Evolutionary conservation across 257 asterid species (phyloP).

Genomic region (Linaria vulgaris): DNA sequence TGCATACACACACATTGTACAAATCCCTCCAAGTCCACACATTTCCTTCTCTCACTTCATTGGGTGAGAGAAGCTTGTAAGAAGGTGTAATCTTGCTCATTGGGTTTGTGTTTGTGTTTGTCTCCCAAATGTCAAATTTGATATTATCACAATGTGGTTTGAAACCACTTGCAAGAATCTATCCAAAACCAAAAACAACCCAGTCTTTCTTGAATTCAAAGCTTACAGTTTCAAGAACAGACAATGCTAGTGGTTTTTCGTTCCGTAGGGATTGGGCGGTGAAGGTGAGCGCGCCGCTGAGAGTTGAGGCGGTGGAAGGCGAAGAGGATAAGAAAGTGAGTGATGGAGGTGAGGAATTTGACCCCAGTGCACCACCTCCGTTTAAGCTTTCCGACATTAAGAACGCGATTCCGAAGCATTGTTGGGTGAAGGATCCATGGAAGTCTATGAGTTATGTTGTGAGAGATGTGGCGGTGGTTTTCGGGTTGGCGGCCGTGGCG

Average conservation of each 20-base stretch:
- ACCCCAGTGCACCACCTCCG: constrained; percentile 83
- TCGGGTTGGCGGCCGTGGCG: constrained; percentile 84
- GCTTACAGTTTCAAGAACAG: constrained; percentile 35
- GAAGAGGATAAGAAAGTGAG: constrained; percentile 15
- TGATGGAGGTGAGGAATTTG: constrained; percentile 33
- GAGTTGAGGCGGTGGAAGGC: constrained; percentile 46
- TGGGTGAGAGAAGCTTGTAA: background rate
- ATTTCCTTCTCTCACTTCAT: constrained; percentile 21
- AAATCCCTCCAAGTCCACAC: constrained; percentile 31
- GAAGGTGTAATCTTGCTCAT: constrained; percentile 24
- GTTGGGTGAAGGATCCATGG: constrained; percentile 95
- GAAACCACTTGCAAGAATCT: constrained; percentile 42
- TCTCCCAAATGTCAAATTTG: constrained; percentile 38
- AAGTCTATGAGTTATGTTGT: constrained; percentile 83
- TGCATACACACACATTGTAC: no score
- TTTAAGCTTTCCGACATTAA: constrained; percentile 72
- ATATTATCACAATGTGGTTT: constrained; percentile 47
- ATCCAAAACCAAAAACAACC: constrained; percentile 45
- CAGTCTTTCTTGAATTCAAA: constrained; percentile 11
- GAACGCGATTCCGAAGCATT: constrained; percentile 91
- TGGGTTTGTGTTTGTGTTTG: background rate
- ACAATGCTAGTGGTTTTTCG: constrained; percentile 9
- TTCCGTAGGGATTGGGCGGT: constrained; percentile 52
- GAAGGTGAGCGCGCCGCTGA: constrained; percentile 78
- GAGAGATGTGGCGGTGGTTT: constrained; percentile 72